phyloP scores from a whole-genome alignment of 192 early-diverging fungal species.

The Linnemannia zychae region DNA sequence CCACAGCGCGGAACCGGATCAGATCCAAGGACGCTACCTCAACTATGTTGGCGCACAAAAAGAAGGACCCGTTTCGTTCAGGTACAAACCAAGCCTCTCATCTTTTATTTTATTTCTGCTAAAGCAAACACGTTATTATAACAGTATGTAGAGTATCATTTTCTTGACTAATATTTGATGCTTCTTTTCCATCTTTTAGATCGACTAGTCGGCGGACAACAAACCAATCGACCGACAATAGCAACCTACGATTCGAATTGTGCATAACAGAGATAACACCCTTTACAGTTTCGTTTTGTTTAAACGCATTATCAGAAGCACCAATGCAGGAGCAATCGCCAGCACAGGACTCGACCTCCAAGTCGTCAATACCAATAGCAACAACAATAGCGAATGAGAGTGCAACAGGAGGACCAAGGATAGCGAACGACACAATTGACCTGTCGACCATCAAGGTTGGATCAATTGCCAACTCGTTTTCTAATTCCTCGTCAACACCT shows the following conservation, averaged over 20 bases:
- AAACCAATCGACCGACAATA: conserved; percentile 19
- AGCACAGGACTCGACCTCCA: conserved; percentile 6
- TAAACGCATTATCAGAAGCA: conserved; percentile 44
- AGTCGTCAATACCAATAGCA: background rate
- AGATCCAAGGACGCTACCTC: conserved; percentile 42
- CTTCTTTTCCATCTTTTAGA: conserved; percentile 2
- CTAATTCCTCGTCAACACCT: conserved; percentile 3
- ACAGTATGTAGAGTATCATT: background rate
- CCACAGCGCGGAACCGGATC: conserved; percentile 51
- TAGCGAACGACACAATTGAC: conserved; percentile 26
- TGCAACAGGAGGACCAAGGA: background rate
- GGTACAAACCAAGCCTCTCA: conserved; percentile 19
- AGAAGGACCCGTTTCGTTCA: conserved; percentile 37
- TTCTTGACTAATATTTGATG: background rate
- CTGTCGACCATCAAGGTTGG: conserved; percentile 47
- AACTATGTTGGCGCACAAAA: conserved; percentile 48
- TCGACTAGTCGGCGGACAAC: conserved; percentile 15
- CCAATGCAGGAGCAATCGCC: background rate
- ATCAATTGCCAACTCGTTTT: conserved; percentile 17
- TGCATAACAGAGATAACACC: conserved; percentile 55
- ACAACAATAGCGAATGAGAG: background rate
- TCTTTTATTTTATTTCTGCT: background rate
- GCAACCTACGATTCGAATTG: conserved; percentile 47
- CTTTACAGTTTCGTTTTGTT: conserved; percentile 48
- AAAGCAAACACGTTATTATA: background rate